Evolutionary conservation across 2,329 filamentous ascomycete species (phyloP), one percentile per base, ranked within the genome.

Genomic region (Fusarium algeriense): DNA sequence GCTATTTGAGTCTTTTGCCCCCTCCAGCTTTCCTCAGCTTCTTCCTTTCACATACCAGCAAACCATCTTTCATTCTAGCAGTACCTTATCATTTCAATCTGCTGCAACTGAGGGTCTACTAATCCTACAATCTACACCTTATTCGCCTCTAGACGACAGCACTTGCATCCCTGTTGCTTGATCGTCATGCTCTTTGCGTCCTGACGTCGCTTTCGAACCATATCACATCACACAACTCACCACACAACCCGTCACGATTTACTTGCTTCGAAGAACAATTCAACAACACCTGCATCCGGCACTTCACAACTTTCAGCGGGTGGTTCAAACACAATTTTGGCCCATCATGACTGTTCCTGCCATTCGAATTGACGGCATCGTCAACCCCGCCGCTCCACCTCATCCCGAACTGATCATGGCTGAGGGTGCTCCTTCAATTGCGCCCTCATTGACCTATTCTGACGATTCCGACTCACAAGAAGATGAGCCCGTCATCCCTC

Each of bases 381-480:
- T 83, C 64, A 82, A 82, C 69, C 76, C 82, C 66, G 77, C 84
- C 41, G 80, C 81, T 67, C 78, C 82, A 67, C 79, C 84, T 32
- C 77, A 80, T 37, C 73, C 80, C 56, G 80, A 82, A 71, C 82
- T 81, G 76, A 80, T 84, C 38, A 83, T 85, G 23, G 80, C 84
- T 67, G 85, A 86, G 70, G 81, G 83, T 59, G 69, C 83, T 4
- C 83, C 85, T 44, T 90, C 88, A 15, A 81, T 85, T 50, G 88
- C 87, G 2, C 89, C 89, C 2, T 90, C 89, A 2, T 84, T 91
- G 60, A 90, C 88, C 60, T 91, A 88, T 75, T 90, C 89, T 17
- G 88, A 87, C 70, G 86, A 89, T 70, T 90, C 88, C 30, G 88
- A 90, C 72, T 88, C 88, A 63, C 85, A 86, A 60, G 87, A 89